Evolutionary conservation across 164 flowering plant genomes (phyloP).

Genomic region (Platanus orientalis): DNA sequence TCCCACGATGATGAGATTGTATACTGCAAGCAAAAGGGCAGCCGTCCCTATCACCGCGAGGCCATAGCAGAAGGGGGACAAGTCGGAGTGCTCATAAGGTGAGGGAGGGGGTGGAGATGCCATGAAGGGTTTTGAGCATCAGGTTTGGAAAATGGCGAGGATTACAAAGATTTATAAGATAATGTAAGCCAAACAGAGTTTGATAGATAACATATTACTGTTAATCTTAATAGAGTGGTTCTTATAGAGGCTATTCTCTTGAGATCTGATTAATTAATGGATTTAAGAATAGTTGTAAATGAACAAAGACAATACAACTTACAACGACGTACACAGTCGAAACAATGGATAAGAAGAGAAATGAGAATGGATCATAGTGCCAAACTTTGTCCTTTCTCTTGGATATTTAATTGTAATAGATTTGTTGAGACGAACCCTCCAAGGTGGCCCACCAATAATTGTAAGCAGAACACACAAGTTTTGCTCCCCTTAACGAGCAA

Average conservation of each 20-base stretch:
- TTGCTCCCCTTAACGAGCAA: too few species aligned
- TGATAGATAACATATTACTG: neutral
- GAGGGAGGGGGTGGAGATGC: conserved; percentile 10
- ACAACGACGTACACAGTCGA: too few species aligned
- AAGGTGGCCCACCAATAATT: too few species aligned
- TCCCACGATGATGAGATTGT: conserved; percentile 38
- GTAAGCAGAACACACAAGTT: too few species aligned
- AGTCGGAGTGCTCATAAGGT: conserved; percentile 20
- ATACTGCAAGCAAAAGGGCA: conserved; percentile 33
- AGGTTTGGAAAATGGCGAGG: neutral
- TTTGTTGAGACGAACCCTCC: too few species aligned
- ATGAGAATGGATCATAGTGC: too few species aligned
- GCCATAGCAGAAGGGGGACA: conserved; percentile 47
- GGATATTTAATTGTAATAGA: too few species aligned
- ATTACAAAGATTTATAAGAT: conserved; percentile 8
- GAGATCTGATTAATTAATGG: too few species aligned
- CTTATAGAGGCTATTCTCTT: conserved; percentile 8
- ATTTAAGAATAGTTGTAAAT: too few species aligned
- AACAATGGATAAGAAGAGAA: too few species aligned
- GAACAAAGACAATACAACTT: too few species aligned
- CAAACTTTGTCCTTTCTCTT: too few species aligned
- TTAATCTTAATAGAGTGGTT: neutral
- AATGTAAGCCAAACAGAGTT: neutral
- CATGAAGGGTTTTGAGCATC: neutral
- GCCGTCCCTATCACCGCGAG: conserved; percentile 43